Percentiles rank a stretch among this genome's conserved stretches.
These are phyloP conservation scores for Blepharisma japonicum DNA, from an alignment of 73 alveolate species.

Conservation along the genomic window DNA sequence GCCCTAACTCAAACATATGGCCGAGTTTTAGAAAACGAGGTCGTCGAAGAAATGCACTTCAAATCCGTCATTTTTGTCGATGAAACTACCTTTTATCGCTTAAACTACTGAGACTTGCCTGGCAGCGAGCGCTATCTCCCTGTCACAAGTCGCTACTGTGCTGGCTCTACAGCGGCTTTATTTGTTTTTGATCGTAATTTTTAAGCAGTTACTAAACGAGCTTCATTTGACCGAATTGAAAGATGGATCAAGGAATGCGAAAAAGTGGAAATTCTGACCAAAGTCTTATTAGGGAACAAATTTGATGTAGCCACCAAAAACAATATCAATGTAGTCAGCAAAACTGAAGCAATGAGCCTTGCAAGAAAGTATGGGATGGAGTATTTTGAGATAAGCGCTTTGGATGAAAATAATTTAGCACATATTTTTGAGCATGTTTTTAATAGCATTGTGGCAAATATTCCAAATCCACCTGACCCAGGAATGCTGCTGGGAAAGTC, in stretches of 20 bases:
- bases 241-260: constrained; percentile 90
- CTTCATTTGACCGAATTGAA: constrained; percentile 94
- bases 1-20: constrained; percentile 92
- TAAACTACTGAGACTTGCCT: constrained; percentile 96
- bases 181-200: constrained; percentile 82
- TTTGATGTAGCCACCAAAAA: constrained; percentile 90
- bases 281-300: constrained; percentile 90
- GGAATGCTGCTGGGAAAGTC: constrained; percentile 91
- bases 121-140: constrained; percentile 96
- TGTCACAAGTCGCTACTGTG: constrained; percentile 85
- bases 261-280: constrained; percentile 90
- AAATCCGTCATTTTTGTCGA: constrained; percentile 71
- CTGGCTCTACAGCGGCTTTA: constrained; percentile 96
- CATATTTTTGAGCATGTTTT: constrained; percentile 90
- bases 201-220: constrained; percentile 73
- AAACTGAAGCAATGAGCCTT: constrained; percentile 92
- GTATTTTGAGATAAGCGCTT: constrained; percentile 91
- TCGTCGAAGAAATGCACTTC: constrained; percentile 87
- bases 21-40: constrained; percentile 85
- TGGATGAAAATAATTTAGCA: constrained; percentile 84
- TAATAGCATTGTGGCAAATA: constrained; percentile 75
- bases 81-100: constrained; percentile 73
- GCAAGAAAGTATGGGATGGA: constrained; percentile 96
- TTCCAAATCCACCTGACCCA: constrained; percentile 95
- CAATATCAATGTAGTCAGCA: constrained; percentile 82